Evolutionary conservation across 176 grass and related monocot genomes (phyloP).

Genomic region (Coix lacrymajobi): DNA sequence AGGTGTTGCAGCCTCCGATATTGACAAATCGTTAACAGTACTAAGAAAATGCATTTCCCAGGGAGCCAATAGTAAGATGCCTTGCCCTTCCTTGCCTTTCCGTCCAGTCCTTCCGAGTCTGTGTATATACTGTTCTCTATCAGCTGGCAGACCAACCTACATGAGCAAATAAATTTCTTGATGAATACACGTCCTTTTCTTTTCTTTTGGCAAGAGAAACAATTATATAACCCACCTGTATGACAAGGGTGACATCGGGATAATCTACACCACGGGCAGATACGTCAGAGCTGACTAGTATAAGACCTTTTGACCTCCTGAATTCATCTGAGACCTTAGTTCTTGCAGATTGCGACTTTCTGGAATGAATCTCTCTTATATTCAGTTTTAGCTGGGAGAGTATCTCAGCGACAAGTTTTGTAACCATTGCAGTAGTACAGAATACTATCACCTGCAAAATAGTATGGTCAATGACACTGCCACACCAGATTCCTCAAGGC

Average conservation of each 20-base stretch:
- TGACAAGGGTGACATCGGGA: constrained; percentile 85
- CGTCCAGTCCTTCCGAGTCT: constrained; percentile 85
- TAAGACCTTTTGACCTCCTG: constrained; percentile 73
- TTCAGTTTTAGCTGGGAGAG: constrained; percentile 71
- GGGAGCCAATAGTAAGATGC: constrained; percentile 70
- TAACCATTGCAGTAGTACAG: constrained; percentile 95
- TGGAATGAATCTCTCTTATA: constrained; percentile 91
- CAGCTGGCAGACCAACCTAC: constrained; percentile 73
- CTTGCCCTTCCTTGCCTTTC: constrained; percentile 81
- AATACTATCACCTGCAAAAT: constrained; percentile 85
- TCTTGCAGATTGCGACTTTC: constrained; percentile 70
- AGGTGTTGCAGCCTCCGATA: constrained; percentile 43
- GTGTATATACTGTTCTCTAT: constrained; percentile 90
- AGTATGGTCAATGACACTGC: not conserved
- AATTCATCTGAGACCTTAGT: constrained; percentile 97
- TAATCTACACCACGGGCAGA: constrained; percentile 96
- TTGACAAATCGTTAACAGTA: constrained; percentile 65
- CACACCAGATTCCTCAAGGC: not conserved
- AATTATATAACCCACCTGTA: constrained; percentile 48
- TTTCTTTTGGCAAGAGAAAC: not conserved
- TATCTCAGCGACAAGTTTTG: constrained; percentile 70
- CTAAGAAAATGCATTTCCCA: constrained; percentile 74
- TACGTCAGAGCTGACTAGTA: constrained; percentile 95
- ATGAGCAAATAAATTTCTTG: constrained; percentile 12
- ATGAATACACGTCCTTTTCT: not conserved